Evolutionary conservation across 352 stramenopile species (phyloP).

Genomic region (Phytophthora europaea): DNA sequence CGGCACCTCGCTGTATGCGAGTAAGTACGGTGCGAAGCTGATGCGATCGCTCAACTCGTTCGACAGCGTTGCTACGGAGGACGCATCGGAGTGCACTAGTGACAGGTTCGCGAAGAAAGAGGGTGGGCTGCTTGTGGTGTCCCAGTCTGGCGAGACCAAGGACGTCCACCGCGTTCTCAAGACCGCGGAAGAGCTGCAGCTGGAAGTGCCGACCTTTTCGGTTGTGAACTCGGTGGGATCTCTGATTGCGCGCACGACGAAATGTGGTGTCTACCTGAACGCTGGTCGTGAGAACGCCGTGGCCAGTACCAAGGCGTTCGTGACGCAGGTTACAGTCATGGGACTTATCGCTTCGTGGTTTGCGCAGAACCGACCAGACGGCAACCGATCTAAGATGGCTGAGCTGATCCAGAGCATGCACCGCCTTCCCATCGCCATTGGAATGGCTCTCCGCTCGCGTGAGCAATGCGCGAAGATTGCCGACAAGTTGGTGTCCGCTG

Average conservation of each 20-base stretch:
- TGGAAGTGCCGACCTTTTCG: conserved; percentile 89
- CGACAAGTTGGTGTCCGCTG: conserved; percentile 87
- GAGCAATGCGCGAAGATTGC: conserved; percentile 94
- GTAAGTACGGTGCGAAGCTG: conserved; percentile 96
- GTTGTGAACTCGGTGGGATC: conserved; percentile 98
- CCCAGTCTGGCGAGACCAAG: conserved; percentile 98
- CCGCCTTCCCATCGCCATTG: conserved; percentile 97
- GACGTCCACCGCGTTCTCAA: conserved; percentile 97
- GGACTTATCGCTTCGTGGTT: conserved; percentile 93
- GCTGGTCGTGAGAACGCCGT: conserved; percentile 98
- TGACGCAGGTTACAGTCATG: conserved; percentile 96
- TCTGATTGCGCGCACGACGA: conserved; percentile 95
- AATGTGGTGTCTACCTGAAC: conserved; percentile 98
- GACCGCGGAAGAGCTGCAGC: conserved; percentile 75
- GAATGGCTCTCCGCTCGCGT: conserved; percentile 96
- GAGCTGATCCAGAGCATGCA: conserved; percentile 97
- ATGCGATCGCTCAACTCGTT: conserved; percentile 98
- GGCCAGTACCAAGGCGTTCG: conserved; percentile 99
- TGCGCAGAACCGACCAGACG: conserved; percentile 89
- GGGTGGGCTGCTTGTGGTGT: conserved; percentile 96
- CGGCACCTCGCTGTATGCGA: conserved; percentile 96
- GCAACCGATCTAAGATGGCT: conserved; percentile 87
- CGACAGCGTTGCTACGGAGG: conserved; percentile 92
- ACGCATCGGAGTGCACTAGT: conserved; percentile 93
- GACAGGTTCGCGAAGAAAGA: conserved; percentile 91